Conservation (phyloP, 2,329 filamentous ascomycete genomes). For the Septoria linicola region DNA sequence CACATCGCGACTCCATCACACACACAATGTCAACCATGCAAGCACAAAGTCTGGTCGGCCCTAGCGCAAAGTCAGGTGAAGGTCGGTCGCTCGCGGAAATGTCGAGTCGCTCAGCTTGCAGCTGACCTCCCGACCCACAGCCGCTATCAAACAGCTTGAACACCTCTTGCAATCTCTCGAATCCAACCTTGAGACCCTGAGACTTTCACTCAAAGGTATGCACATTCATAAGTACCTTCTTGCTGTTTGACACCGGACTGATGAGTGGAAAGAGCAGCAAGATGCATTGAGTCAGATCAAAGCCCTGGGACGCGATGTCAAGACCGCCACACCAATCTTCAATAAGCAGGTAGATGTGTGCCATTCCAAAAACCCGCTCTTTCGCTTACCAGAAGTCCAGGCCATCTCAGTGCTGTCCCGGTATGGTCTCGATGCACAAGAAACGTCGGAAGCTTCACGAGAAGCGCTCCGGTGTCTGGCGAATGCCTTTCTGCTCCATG, state of each 20-base stretch:
- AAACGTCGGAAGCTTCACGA: conserved; percentile 59
- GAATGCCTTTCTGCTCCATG: conserved; percentile 74
- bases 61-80: neutral
- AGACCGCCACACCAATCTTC: conserved; percentile 77
- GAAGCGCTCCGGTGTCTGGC: conserved; percentile 80
- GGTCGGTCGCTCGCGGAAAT: neutral
- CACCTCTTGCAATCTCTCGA: conserved; percentile 33
- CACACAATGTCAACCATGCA: neutral
- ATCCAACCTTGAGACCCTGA: conserved; percentile 30
- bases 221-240: too few relatives aligned
- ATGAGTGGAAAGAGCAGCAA: conserved; percentile 57
- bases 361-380: neutral
- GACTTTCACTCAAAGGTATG: conserved; percentile 32
- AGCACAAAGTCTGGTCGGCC: neutral
- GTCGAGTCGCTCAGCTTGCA: neutral
- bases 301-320: conserved; percentile 70
- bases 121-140: neutral
- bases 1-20: neutral
- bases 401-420: conserved; percentile 59
- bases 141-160: conserved; percentile 31
- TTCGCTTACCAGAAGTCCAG: conserved; percentile 45
- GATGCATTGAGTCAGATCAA: conserved; percentile 65
- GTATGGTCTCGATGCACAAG: conserved; percentile 68
- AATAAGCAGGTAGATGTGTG: conserved; percentile 62
- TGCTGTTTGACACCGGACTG: too few relatives aligned